phyloP scores from a whole-genome alignment of 192 early-diverging fungal species.

The Geranomyces michiganensis region DNA sequence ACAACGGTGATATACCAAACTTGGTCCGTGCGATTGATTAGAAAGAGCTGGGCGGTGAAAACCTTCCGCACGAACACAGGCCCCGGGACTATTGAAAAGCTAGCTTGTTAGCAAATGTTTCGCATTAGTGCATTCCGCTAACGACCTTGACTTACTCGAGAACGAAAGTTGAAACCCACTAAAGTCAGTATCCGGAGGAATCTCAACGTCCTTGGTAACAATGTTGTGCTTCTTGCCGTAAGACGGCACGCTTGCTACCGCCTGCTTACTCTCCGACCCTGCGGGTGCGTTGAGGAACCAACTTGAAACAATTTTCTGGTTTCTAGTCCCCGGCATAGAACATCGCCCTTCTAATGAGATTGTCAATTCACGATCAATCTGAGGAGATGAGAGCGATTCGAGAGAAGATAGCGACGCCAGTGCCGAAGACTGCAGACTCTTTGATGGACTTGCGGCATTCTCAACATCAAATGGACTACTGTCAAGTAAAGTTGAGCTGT shows the following conservation, averaged over 20 bases:
- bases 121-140: too few relatives aligned
- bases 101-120: too few relatives aligned
- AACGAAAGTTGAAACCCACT: conserved; percentile 17
- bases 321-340: not conserved
- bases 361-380: not conserved
- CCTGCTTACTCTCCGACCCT: not conserved
- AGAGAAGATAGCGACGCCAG: not conserved
- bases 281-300: conserved; percentile 1
- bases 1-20: conserved; percentile 26
- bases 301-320: conserved; percentile 8
- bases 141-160: too few relatives aligned
- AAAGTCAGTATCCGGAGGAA: not conserved
- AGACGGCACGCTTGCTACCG: conserved; percentile 6
- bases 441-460: not conserved
- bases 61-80: conserved; percentile 37
- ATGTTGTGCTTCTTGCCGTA: conserved; percentile 13
- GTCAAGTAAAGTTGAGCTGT: conserved; percentile 23
- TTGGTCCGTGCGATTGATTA: conserved; percentile 34
- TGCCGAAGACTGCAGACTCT: not conserved
- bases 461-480: not conserved
- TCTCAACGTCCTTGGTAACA: not conserved
- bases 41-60: conserved; percentile 43
- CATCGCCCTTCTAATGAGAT: not conserved
- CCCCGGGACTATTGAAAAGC: conserved; percentile 11
- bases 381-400: not conserved